phyloP scores from a whole-genome alignment of 163 green algal species.

The Prototheca stagnorum region DNA sequence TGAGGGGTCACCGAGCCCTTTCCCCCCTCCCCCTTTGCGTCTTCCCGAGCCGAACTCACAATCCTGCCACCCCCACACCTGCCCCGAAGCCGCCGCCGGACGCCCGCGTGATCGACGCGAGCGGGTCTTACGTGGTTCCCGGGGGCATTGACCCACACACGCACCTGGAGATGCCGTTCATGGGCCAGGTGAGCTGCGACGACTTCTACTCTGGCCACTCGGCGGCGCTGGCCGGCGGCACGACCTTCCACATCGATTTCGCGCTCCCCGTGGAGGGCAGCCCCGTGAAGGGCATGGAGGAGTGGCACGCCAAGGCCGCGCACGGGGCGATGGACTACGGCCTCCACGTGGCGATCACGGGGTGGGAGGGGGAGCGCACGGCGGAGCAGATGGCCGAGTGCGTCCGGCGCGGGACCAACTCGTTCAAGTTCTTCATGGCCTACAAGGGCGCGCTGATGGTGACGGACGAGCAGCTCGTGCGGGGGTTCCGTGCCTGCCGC shows the following conservation, averaged over 20 bases:
- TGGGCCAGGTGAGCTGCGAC: slow-evolving; percentile 59
- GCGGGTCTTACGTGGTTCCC: slow-evolving; percentile 72
- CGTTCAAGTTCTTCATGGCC: slow-evolving; percentile 92
- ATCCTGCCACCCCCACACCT: too few species aligned
- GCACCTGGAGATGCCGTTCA: slow-evolving; percentile 89
- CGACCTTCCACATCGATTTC: slow-evolving; percentile 96
- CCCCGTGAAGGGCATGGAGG: slow-evolving; percentile 50
- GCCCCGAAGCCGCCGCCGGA: slow-evolving; percentile 1
- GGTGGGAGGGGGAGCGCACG: slow-evolving; percentile 55
- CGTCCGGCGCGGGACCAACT: slow-evolving; percentile 65
- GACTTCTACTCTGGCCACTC: slow-evolving; percentile 73
- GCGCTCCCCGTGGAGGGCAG: slow-evolving; percentile 68
- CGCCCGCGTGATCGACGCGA: slow-evolving; percentile 54
- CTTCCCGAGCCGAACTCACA: too few species aligned
- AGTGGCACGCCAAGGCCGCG: slow-evolving; percentile 44
- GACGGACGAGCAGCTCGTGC: slow-evolving; percentile 69
- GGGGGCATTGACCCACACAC: slow-evolving; percentile 96
- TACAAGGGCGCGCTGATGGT: slow-evolving; percentile 83
- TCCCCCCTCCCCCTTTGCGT: too few species aligned
- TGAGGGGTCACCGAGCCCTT: too few species aligned
- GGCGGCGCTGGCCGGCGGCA: slow-evolving; percentile 80
- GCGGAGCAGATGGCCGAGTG: slow-evolving; percentile 63
- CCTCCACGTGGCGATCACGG: slow-evolving; percentile 90
- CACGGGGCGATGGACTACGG: slow-evolving; percentile 72
- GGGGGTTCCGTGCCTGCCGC: slow-evolving; percentile 55